These are phyloP conservation scores for Mycena albidolilacea DNA, from an alignment of 768 basidiomycete genomes.

Conservation along the genomic window DNA sequence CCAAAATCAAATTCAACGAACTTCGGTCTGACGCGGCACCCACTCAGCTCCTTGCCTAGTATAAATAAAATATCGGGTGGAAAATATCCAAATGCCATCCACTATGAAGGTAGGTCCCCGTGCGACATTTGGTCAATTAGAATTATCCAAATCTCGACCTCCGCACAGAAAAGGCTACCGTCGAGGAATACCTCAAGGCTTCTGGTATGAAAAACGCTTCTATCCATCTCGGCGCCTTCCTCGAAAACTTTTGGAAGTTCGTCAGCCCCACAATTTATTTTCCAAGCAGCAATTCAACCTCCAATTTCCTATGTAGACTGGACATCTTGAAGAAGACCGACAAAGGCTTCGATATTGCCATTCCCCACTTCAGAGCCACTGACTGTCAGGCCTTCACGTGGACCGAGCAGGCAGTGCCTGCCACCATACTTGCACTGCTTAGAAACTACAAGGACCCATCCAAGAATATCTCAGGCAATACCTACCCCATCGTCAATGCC, in stretches of 20 bases:
- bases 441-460: constrained; percentile 18
- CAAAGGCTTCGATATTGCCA: constrained; percentile 7
- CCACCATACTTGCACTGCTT: constrained; percentile 4
- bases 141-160: neutral
- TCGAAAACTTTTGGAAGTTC: constrained; percentile 27
- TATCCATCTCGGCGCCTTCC: constrained; percentile 30
- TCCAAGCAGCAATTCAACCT: neutral
- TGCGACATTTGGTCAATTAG: neutral
- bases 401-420: constrained; percentile 15
- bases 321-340: constrained; percentile 11
- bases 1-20: no score
- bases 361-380: neutral
- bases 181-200: constrained; percentile 41
- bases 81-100: constrained; percentile 10
- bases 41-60: neutral
- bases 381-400: constrained; percentile 14
- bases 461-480: constrained; percentile 8
- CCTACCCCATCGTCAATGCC: constrained; percentile 24
- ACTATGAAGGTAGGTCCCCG: neutral
- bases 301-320: neutral
- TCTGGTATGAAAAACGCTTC: constrained; percentile 35
- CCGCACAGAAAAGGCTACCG: constrained; percentile 31
- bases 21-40: no score
- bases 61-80: constrained; percentile 19
- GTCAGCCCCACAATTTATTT: neutral